phyloP scores from a whole-genome alignment of 2,329 filamentous ascomycete genomes.

The Calycina marina region DNA sequence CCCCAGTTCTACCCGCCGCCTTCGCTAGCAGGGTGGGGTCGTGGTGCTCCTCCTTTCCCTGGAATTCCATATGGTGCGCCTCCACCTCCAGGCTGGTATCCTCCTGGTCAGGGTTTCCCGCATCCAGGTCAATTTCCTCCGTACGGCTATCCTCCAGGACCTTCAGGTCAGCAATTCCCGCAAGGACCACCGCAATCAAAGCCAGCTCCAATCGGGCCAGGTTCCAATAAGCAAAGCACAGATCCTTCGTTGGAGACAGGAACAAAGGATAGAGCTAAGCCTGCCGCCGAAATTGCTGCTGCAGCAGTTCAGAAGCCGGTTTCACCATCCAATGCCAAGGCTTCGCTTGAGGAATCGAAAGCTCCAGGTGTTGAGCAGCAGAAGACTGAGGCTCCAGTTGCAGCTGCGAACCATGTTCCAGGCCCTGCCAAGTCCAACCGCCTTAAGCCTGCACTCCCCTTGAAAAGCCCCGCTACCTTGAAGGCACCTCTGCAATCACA shows the following conservation, averaged over 20 bases:
- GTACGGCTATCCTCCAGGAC: slow-evolving; percentile 39
- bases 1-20: slow-evolving; percentile 27
- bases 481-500: slow-evolving; percentile 20
- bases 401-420: slow-evolving; percentile 17
- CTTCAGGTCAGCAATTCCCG: slow-evolving; percentile 47
- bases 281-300: slow-evolving; percentile 23
- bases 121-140: slow-evolving; percentile 40
- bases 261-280: slow-evolving; percentile 36
- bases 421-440: slow-evolving; percentile 30
- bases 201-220: slow-evolving; percentile 36
- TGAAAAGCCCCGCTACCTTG: slow-evolving; percentile 32
- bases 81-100: slow-evolving; percentile 63
- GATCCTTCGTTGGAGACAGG: slow-evolving; percentile 37
- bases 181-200: slow-evolving; percentile 24
- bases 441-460: slow-evolving; percentile 51
- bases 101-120: slow-evolving; percentile 60
- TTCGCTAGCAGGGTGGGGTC: slow-evolving; percentile 40
- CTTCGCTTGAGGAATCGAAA: slow-evolving; percentile 33
- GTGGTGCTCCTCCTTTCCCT: slow-evolving; percentile 45
- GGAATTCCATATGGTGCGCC: slow-evolving; percentile 63
- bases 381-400: slow-evolving; percentile 4
- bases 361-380: slow-evolving; percentile 14
- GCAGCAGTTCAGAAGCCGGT: slow-evolving; percentile 33
- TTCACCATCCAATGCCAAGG: slow-evolving; percentile 55
- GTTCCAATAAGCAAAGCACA: slow-evolving; percentile 31